Base-by-base conservation (phyloP, 192 early-diverging fungal species). In the Coemansia sp. region DNA sequence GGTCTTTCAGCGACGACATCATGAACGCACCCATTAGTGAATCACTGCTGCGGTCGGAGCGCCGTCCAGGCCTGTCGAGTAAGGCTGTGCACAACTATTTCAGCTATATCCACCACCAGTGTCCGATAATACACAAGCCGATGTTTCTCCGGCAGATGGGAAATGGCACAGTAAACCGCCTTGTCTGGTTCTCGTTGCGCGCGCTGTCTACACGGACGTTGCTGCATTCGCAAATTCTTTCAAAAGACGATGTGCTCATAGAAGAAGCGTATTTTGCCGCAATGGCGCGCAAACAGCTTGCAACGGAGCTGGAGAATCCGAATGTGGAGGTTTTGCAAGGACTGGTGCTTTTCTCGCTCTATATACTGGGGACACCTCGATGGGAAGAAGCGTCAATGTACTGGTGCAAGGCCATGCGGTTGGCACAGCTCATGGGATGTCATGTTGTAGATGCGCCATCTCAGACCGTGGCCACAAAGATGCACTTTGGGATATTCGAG, bases 311-410 rank as follows among this genome's bases (percentile, higher is more conserved):
- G 19, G 59, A 63, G 5, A 63, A 53, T 48, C 80, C 80, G 8
- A 69, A 67, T 53, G 70, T 77, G 37, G 74, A 71, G 16, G 67
- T 69, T 12, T 62, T 83, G 46, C 80, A 83, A 61, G 80, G 80
- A 14, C 49, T 83, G 68, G 69, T 67, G 10, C 66, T 83, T 43
- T 63, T 83, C 16, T 70, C 80, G 38, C 64, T 83, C 12, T 83
- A 74, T 38, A 69, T 77, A 10, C 64, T 74, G 58, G 75, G 75
- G 38, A 77, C 74, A 45, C 75, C 74, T 20, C 71, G 72, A 37
- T 83, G 74, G 75, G 71, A 83, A 41, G 75, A 83, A 45, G 71
- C 75, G n/a, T 77, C 75, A 25, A 83, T 83, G 75, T 83, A 77
- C 66, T 83, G 80, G 80, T 83, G 80, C 75, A 74, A 83, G 67